These are phyloP conservation scores for Aspergillus pseudoglaucus DNA, from an alignment of 2,329 filamentous ascomycete genomes.

Conservation along the genomic window DNA sequence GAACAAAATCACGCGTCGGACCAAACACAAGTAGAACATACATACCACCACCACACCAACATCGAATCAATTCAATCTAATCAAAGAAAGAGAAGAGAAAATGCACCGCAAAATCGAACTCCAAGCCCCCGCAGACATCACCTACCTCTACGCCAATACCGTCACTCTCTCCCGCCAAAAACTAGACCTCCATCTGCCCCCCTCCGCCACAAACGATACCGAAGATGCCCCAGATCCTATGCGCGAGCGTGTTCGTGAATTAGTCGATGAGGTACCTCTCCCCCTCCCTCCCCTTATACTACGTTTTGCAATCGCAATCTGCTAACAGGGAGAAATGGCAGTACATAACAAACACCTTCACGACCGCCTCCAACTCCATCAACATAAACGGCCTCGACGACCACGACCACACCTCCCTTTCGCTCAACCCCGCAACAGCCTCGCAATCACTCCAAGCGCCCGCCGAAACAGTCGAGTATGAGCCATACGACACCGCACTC, in stretches of 20 bases:
- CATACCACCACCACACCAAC: constrained; percentile 12
- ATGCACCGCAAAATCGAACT: constrained; percentile 45
- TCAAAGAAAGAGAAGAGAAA: background rate
- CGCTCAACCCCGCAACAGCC: constrained; percentile 25
- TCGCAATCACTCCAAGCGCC: constrained; percentile 24
- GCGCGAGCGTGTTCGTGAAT: constrained; percentile 37
- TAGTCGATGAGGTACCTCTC: constrained; percentile 33
- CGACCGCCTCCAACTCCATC: constrained; percentile 38
- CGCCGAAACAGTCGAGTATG: constrained; percentile 42
- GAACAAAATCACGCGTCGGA: background rate
- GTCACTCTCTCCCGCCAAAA: constrained; percentile 40
- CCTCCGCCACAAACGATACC: constrained; percentile 32
- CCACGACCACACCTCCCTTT: constrained; percentile 10
- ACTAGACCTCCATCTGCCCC: constrained; percentile 44
- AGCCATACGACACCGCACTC: constrained; percentile 39
- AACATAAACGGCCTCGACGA: constrained; percentile 44
- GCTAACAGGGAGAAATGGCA: background rate
- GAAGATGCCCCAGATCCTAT: constrained; percentile 31
- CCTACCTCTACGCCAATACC: constrained; percentile 43
- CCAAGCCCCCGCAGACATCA: constrained; percentile 45
- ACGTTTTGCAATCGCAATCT: background rate
- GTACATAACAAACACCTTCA: constrained; percentile 42
- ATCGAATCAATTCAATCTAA: background rate
- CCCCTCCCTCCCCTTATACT: background rate
- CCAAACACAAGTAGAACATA: constrained; percentile 4